These are phyloP conservation scores for Chrysanthemum lavandulifolium DNA, from an alignment of 129 eudicot species.

Conservation along the genomic window DNA sequence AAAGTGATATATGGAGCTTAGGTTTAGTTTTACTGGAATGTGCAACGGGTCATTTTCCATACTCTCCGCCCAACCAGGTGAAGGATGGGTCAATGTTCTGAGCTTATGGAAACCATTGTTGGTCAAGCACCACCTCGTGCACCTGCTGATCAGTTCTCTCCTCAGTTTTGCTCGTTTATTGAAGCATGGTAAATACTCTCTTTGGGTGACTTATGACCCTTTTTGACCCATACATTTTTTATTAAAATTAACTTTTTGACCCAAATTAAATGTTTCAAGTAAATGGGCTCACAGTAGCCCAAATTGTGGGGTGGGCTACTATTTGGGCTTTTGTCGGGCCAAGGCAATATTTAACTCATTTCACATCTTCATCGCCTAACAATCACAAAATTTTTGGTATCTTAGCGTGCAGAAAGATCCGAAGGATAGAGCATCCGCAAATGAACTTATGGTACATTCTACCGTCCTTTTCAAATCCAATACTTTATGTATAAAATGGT, in stretches of 20 bases:
- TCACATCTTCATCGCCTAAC: neutral
- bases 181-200: slow-evolving; percentile 78
- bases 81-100: slow-evolving; percentile 69
- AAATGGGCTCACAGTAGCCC: slow-evolving; percentile 7
- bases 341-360: neutral
- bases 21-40: slow-evolving; percentile 92
- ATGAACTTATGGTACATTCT: slow-evolving; percentile 73
- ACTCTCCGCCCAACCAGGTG: slow-evolving; percentile 74
- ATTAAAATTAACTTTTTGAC: too few relatives aligned
- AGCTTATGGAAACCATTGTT: slow-evolving; percentile 86
- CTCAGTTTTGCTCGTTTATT: slow-evolving; percentile 95
- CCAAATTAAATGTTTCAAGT: too few relatives aligned
- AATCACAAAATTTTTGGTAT: slow-evolving; percentile 3
- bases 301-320: neutral
- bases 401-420: slow-evolving; percentile 91
- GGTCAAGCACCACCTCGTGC: slow-evolving; percentile 78
- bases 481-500: slow-evolving; percentile 1
- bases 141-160: slow-evolving; percentile 70
- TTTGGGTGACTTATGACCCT: neutral
- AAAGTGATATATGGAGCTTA: slow-evolving; percentile 97
- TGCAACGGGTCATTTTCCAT: slow-evolving; percentile 87
- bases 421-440: slow-evolving; percentile 70
- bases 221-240: neutral
- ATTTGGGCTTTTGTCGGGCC: neutral
- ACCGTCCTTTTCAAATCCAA: neutral